Base-by-base conservation (phyloP, 768 basidiomycete genomes). In the Tylopilus vinaceipallidus region DNA sequence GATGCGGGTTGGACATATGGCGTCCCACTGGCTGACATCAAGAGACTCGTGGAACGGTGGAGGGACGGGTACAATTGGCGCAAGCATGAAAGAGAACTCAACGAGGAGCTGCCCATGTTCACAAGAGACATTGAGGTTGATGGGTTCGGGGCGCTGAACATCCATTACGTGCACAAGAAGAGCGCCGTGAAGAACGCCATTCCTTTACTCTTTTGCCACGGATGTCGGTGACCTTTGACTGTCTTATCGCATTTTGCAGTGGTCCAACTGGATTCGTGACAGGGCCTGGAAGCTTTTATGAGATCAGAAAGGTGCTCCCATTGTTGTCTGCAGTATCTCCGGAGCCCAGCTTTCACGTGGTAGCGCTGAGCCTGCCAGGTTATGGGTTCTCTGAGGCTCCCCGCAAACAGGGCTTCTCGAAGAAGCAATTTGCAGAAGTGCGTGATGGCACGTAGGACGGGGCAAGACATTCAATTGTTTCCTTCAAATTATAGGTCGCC, bases 181-280 rank as follows among this genome's bases (percentile, higher is more conserved):
- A 82, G 81, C 56, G 46, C 50, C 10, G 53, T 67, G 0, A 53
- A 52, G 2, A 62, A 67, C 14, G 80, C 81, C 0, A 77, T 84
- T 32, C 82, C 82, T 2, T 60, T 85, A n/a, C 64, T 84, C 20
- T 84, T 79, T 54, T 73, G 82, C n/a, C 82, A 84, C 49, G 83
- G 82, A 35, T 84, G 82, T 73, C 45, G 32, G 72, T 65, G 19
- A 2, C 40, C 40, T 2, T 38, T 35, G 14, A 5, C 14, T 22
- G 4, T 7, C 16, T 19, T 30, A 12, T 34, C 34, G 8, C 22
- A 12, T 20, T 16, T 16, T 19, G 19, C 20, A 14, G 29, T 2
- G 6, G 13, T 23, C 4, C 12, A 4, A 29, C 27, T 6, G 27
- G 12, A 12, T 29, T 29, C 27, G 27, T 29, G 2, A n/a, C 13